These are phyloP conservation scores for Rhodotorula sp. DNA, from an alignment of 1,284 basidiomycete genomes.

Conservation along the genomic window DNA sequence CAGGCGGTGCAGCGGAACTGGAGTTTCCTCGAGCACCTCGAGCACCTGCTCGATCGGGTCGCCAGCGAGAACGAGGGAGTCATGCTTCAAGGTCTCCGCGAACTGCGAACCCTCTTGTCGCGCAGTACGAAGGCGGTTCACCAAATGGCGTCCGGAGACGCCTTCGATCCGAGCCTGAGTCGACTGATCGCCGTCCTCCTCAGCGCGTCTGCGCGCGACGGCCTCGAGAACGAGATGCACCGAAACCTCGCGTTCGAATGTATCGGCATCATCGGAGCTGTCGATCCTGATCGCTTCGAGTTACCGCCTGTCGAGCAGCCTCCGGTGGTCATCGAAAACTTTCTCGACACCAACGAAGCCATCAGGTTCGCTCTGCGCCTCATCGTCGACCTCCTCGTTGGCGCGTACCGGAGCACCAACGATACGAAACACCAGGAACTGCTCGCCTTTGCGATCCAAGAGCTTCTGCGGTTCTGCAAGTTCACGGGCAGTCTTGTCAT, in stretches of 20 bases:
- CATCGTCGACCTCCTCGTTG: constrained; percentile 80
- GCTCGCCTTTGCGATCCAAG: constrained; percentile 89
- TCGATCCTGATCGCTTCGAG: constrained; percentile 92
- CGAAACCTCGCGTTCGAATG: constrained; percentile 78
- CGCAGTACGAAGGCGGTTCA: constrained; percentile 41
- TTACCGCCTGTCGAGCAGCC: constrained; percentile 61
- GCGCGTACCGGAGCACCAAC: constrained; percentile 88
- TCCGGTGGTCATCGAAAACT: constrained; percentile 78
- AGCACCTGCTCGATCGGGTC: constrained; percentile 70
- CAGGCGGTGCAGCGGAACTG: constrained; percentile 56
- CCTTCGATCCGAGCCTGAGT: constrained; percentile 77
- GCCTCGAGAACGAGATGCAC: constrained; percentile 60
- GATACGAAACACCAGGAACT: constrained; percentile 89
- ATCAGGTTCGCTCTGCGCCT: constrained; percentile 79
- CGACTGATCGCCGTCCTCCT: constrained; percentile 69
- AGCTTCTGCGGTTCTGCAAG: constrained; percentile 81
- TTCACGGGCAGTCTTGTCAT: constrained; percentile 72
- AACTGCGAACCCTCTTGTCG: constrained; percentile 41
- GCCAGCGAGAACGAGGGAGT: constrained; percentile 80
- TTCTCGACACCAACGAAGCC: constrained; percentile 75
- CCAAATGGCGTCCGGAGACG: constrained; percentile 65
- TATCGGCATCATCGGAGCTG: constrained; percentile 87
- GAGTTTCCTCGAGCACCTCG: constrained; percentile 61
- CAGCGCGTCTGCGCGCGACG: constrained; percentile 69
- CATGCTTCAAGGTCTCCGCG: constrained; percentile 65